A percentile compares a stretch with the other conserved stretches of the same genome.
phyloP scores from a whole-genome alignment of 768 basidiomycete genomes.

The Sistotremastrum niveocremeum region DNA sequence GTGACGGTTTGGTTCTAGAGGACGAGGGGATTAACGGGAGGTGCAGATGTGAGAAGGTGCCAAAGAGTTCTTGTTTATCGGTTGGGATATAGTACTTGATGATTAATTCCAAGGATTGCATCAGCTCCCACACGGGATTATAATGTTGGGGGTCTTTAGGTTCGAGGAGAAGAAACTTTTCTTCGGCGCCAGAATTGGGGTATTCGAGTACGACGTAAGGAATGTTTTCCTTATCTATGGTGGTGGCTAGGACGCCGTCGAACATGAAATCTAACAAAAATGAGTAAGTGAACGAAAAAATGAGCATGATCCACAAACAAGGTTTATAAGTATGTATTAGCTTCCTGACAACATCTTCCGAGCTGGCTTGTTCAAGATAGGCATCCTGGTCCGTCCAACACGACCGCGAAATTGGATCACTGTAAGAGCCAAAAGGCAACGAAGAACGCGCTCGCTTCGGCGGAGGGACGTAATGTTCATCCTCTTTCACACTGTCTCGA shows the following conservation, averaged over 20 bases:
- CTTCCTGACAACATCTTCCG: constrained; percentile 46
- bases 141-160: constrained; percentile 83
- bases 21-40: constrained; percentile 21
- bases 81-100: constrained; percentile 59
- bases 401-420: constrained; percentile 26
- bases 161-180: constrained; percentile 66
- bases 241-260: constrained; percentile 45
- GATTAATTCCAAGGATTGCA: constrained; percentile 57
- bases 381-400: constrained; percentile 39
- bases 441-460: constrained; percentile 54
- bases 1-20: constrained; percentile 22
- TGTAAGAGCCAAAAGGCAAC: constrained; percentile 31
- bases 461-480: constrained; percentile 16
- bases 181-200: constrained; percentile 54
- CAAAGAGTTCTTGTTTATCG: constrained; percentile 51
- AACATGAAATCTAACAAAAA: not conserved
- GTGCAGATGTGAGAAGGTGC: constrained; percentile 40
- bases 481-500: too few relatives aligned
- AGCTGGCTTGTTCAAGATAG: constrained; percentile 33
- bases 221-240: constrained; percentile 26
- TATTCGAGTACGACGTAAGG: constrained; percentile 69
- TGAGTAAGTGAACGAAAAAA: constrained; percentile 1
- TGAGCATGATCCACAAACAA: constrained; percentile 31
- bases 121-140: constrained; percentile 71
- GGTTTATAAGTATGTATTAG: constrained; percentile 57